Conservation (phyloP, 2,329 filamentous ascomycete genomes). For the Pseudogymnoascus sp. region DNA sequence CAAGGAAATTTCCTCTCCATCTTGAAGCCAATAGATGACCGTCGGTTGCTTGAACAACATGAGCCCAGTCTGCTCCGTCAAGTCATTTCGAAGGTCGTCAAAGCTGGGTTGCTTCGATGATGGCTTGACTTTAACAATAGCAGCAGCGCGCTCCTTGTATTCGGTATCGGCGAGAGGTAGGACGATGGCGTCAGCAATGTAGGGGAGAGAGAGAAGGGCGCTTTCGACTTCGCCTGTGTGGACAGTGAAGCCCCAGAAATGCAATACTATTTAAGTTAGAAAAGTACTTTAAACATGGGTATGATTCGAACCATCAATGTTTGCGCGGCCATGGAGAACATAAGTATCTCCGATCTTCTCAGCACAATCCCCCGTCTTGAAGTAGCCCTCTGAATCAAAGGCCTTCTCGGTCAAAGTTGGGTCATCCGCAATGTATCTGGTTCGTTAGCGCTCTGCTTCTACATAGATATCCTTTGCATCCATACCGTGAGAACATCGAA, state of each 20-base stretch:
- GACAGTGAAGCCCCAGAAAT: slow-evolving; percentile 22
- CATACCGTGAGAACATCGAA: slow-evolving; percentile 20
- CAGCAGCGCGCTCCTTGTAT: slow-evolving; percentile 18
- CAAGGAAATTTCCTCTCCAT: slow-evolving; percentile 16
- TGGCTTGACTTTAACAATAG: slow-evolving; percentile 16
- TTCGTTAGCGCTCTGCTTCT: slow-evolving; percentile 10
- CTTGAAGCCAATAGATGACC: slow-evolving; percentile 19
- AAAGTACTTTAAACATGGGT: slow-evolving; percentile 8
- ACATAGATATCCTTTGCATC: not conserved
- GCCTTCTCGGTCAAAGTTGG: slow-evolving; percentile 17
- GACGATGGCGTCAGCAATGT: slow-evolving; percentile 15
- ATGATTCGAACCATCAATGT: slow-evolving; percentile 17
- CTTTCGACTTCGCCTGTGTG: slow-evolving; percentile 19
- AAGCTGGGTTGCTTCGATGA: slow-evolving; percentile 12
- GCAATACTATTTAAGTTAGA: slow-evolving; percentile 18
- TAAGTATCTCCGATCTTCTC: slow-evolving; percentile 18
- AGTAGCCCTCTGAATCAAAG: slow-evolving; percentile 21
- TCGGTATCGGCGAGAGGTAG: slow-evolving; percentile 17
- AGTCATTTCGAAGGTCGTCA: slow-evolving; percentile 15
- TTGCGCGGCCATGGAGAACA: slow-evolving; percentile 17
- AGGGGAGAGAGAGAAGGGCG: slow-evolving; percentile 17
- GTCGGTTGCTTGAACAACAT: slow-evolving; percentile 19
- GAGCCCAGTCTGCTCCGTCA: slow-evolving; percentile 16
- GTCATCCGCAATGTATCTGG: slow-evolving; percentile 18
- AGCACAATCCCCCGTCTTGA: slow-evolving; percentile 22